Evolutionary conservation across 768 basidiomycete species (phyloP).

Genomic region (Baorangia bicolor): DNA sequence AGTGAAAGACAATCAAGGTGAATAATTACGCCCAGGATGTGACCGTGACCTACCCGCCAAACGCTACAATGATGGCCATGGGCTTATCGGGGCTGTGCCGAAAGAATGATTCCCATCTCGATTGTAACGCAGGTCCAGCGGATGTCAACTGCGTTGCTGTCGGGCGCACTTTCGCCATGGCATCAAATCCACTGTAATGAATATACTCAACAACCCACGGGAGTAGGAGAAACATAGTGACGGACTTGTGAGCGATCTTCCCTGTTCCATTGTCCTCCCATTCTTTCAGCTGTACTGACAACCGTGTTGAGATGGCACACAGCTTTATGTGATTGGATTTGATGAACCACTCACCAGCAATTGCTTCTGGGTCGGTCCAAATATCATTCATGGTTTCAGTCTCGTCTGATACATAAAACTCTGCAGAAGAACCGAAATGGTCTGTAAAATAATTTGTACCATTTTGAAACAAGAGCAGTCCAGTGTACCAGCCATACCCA

Average conservation of each 20-base stretch:
- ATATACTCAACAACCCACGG: neutral
- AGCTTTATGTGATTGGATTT: conserved; percentile 2
- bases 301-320: neutral
- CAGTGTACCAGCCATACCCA: conserved; percentile 35
- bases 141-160: conserved; percentile 46
- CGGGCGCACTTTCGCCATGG: conserved; percentile 55
- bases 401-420: conserved; percentile 43
- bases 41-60: conserved; percentile 38
- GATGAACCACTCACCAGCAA: conserved; percentile 36
- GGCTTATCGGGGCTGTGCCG: conserved; percentile 53
- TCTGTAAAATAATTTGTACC: conserved; percentile 13
- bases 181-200: conserved; percentile 48
- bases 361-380: conserved; percentile 36
- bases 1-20: neutral
- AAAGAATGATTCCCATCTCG: conserved; percentile 54
- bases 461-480: neutral
- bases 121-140: conserved; percentile 44
- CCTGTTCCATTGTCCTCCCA: conserved; percentile 43
- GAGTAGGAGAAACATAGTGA: neutral
- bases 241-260: conserved; percentile 55
- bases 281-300: conserved; percentile 29
- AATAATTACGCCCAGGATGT: neutral
- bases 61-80: conserved; percentile 41
- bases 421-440: conserved; percentile 26
- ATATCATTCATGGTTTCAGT: conserved; percentile 49